Percentiles rank a stretch among this genome's conserved stretches.
Conservation (phyloP, 2,329 filamentous ascomycete genomes). For the Lasiodiplodia citricola region DNA sequence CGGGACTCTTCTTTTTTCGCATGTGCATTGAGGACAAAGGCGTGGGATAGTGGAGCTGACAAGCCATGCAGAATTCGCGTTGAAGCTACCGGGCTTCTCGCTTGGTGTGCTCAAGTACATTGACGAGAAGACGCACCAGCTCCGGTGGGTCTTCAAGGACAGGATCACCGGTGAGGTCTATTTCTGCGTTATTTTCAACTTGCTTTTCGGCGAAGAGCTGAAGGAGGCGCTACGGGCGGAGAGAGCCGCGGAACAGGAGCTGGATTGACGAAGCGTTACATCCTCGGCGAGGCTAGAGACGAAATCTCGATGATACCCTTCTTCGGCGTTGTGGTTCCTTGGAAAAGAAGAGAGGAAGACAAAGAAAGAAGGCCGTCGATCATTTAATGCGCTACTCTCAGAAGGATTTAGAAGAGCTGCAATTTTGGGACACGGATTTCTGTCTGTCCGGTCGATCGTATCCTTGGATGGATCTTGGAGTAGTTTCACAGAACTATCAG, state of each 20-base stretch:
- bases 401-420: background rate
- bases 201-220: conserved; percentile 52
- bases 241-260: conserved; percentile 25
- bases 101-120: conserved; percentile 53
- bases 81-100: conserved; percentile 53
- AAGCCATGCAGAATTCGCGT: conserved; percentile 40
- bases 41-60: conserved; percentile 6
- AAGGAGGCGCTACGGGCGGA: conserved; percentile 41
- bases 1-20: background rate
- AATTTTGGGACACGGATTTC: background rate
- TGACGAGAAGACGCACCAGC: conserved; percentile 54
- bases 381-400: background rate
- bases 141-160: conserved; percentile 54
- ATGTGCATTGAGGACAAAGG: background rate
- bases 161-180: conserved; percentile 47
- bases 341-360: background rate
- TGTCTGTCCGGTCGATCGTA: background rate
- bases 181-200: conserved; percentile 52
- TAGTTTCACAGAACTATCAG: background rate
- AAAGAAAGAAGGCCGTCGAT: background rate
- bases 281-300: background rate
- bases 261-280: conserved; percentile 12
- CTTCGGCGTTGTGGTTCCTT: background rate
- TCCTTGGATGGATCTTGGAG: background rate
- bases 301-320: conserved; percentile 2